phyloP scores from a whole-genome alignment of 2,329 filamentous ascomycete species.

The Pseudopithomyces chartarum region DNA sequence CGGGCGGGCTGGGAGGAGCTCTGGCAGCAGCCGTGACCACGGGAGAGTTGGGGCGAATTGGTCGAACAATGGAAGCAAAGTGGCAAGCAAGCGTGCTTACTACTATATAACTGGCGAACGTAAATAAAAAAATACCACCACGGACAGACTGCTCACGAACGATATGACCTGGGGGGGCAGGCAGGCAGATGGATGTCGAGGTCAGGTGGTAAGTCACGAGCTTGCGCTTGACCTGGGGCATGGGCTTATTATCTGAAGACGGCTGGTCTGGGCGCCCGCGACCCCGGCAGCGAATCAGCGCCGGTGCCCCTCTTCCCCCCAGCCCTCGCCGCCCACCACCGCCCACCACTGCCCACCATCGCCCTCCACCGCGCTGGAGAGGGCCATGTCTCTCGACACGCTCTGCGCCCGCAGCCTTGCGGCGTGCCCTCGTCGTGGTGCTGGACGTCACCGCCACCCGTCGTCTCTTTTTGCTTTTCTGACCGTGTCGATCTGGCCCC shows the following conservation, averaged over 20 bases:
- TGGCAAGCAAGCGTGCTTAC: background rate
- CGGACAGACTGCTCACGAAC: background rate
- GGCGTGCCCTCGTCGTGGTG: no score
- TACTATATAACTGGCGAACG: slow-evolving; percentile 3
- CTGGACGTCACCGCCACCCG: background rate
- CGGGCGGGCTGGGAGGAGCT: background rate
- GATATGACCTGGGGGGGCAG: slow-evolving; percentile 3
- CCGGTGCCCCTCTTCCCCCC: background rate
- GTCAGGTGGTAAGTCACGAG: slow-evolving; percentile 1
- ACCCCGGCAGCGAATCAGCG: background rate
- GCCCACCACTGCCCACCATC: background rate
- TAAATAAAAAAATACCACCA: background rate
- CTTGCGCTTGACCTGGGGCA: background rate
- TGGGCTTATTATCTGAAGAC: background rate
- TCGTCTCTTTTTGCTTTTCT: no score
- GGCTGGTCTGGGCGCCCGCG: background rate
- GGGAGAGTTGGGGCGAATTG: background rate
- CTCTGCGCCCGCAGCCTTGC: background rate
- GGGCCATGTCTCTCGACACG: no score
- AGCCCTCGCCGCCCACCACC: background rate
- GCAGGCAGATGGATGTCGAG: background rate
- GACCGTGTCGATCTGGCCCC: background rate
- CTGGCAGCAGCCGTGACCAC: background rate
- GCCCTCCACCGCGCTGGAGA: no score
- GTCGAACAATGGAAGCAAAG: background rate